Evolutionary conservation across 2,329 filamentous ascomycete species (phyloP), one percentile per base, ranked within the genome.

Genomic region (Thermothelomyces thermophilus): DNA sequence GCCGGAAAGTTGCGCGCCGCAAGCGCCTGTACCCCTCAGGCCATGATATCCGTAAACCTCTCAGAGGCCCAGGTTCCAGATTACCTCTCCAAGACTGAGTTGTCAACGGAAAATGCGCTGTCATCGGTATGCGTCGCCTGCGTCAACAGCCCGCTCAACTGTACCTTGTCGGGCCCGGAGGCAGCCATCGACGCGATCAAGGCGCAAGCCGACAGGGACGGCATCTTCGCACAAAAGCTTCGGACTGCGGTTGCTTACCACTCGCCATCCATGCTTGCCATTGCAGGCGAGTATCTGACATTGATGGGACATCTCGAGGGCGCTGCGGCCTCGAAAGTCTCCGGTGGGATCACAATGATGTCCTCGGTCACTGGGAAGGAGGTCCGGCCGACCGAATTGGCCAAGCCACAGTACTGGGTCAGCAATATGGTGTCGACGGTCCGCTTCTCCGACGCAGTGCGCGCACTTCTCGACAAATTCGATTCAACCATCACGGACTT

Each of bases 211-310:
- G 44, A 40, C 11, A 19, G 14, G 10, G 40, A 52, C 4, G 24
- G 16, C 4, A 24, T 55, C 3, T 53, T 58, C 47, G 44, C 46
- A 4, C 33, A 55, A 2, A 42, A 40, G 24, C 52, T 58, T 14
- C 33, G 34, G 33, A 44, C 47, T 16, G 41, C 35, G 5, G 72
- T 58, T 71, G 73, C 70, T 64, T 73, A 3, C 66, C 56, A 58
- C 39, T 58, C 54, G 8, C 42, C n/a, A 8, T 26, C 22, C 20
- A 35, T 35, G 31, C 33, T 11, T 9, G 13, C 31, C 10, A 26
- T 45, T 11, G 33, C 42, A 3, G 20, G 6, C 22, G 19, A 36
- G 31, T 45, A 45, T 13, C 20, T 28, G 19, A 8, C n/a, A 10
- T 4, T 13, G 19, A n/a, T 45, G n/a, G 22, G 14, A 9, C 10